A percentile compares a stretch with the other conserved stretches of the same genome.
phyloP scores from a whole-genome alignment of 2,329 filamentous ascomycete species.

The Trichoderma hamatum region DNA sequence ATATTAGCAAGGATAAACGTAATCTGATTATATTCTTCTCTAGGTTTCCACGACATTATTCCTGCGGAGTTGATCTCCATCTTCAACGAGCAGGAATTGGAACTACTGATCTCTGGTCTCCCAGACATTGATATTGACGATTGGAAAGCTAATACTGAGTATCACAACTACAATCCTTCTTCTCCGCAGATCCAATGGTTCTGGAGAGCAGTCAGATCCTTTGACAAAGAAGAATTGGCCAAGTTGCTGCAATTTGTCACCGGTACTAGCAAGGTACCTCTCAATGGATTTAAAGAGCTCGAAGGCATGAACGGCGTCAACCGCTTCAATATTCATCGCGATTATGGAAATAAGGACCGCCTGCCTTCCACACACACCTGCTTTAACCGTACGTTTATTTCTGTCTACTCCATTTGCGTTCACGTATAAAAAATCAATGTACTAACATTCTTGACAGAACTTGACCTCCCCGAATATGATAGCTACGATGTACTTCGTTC shows the following conservation, averaged over 20 bases:
- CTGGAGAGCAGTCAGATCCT: conserved; percentile 95
- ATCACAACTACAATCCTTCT: conserved; percentile 93
- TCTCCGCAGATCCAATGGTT: conserved; percentile 99
- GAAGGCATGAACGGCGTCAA: conserved; percentile 99
- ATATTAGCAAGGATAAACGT: background rate
- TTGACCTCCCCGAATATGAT: conserved; percentile 97
- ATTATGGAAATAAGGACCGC: conserved; percentile 95
- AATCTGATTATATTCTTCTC: background rate
- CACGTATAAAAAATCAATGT: conserved; percentile 28
- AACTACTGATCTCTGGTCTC: conserved; percentile 92
- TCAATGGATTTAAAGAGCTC: conserved; percentile 98
- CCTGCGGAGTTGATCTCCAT: conserved; percentile 92
- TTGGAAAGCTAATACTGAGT: conserved; percentile 99
- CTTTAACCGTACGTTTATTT: conserved; percentile 85
- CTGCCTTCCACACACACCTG: conserved; percentile 96
- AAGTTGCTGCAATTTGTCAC: conserved; percentile 98
- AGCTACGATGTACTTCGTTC: conserved; percentile 88
- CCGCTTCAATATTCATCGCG: conserved; percentile 97
- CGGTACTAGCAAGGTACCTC: conserved; percentile 94
- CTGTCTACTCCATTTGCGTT: background rate
- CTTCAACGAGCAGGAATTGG: conserved; percentile 97
- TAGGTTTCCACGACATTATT: conserved; percentile 97
- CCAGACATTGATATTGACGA: conserved; percentile 98
- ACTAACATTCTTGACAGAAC: conserved; percentile 65
- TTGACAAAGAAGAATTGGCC: conserved; percentile 97